These are phyloP conservation scores for Metarhizium robertsii DNA, from an alignment of 2,329 filamentous ascomycete genomes.

Conservation along the genomic window DNA sequence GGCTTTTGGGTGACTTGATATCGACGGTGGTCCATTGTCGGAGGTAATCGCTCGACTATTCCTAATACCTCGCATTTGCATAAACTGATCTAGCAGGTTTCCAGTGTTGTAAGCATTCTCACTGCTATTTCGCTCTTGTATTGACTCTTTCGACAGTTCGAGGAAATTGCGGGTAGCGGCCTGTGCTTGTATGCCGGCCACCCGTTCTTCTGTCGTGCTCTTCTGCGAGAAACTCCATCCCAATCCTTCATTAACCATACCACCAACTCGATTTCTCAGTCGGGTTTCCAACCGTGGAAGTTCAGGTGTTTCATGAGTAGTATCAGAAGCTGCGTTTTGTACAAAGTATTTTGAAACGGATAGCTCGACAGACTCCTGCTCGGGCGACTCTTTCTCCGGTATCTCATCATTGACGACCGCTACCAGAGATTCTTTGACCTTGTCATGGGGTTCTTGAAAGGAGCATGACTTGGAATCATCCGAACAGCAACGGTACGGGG, in stretches of 20 bases:
- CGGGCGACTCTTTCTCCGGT: background rate
- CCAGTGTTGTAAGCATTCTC: background rate
- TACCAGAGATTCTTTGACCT: too few relatives aligned
- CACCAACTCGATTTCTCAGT: background rate
- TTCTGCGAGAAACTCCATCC: background rate
- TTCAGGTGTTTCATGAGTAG: background rate
- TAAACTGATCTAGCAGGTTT: conserved; percentile 4
- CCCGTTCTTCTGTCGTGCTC: background rate
- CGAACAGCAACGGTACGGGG: background rate
- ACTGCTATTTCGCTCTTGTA: background rate
- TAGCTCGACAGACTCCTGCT: background rate
- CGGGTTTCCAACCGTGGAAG: background rate
- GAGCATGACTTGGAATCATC: background rate
- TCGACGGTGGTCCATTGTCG: background rate
- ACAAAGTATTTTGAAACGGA: background rate
- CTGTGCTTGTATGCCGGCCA: background rate
- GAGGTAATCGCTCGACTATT: background rate
- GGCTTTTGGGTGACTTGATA: background rate
- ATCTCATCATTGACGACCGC: background rate
- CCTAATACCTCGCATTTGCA: conserved; percentile 5
- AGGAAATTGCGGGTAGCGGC: background rate
- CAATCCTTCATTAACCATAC: background rate
- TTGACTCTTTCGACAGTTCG: background rate
- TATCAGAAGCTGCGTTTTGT: background rate
- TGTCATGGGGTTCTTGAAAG: background rate